Evolutionary conservation across 2,329 filamentous ascomycete genomes (phyloP), one percentile per base, ranked within the genome.

Genomic region (Thelonectria rubi): DNA sequence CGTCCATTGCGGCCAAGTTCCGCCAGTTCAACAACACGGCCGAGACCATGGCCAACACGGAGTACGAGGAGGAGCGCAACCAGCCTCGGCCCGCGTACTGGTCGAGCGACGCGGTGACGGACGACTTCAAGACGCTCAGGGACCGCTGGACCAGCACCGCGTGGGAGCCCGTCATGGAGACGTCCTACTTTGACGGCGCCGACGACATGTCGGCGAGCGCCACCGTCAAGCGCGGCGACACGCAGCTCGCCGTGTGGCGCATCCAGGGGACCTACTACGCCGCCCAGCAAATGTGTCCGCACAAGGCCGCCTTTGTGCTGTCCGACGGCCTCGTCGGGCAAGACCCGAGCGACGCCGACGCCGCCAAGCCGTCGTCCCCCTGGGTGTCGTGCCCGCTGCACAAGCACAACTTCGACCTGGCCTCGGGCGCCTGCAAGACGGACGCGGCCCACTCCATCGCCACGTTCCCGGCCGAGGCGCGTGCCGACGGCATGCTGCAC

Each of bases 231-330:
- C 86, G 92, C 45, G 92, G 93, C 45, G 93, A 97, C 75, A 97
- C 93, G 0, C 93, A 97, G 76, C 84, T 97, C 2, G 93, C 93
- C 8, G 81, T 97, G 55, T 97, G 94, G 86, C 91, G 93, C 70
- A 85, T 97, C 64, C 86, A 87, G 55, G 93, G 92, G 18, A 86
- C 85, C 55, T 96, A 89, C 82, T 94, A 94, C 76, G 91, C 91
- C 60, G 91, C 91, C 14, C 93, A 97, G 79, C 92, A 97, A 74
- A 97, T 97, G 93, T 97, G 93, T 75, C 93, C 93, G 10, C 93
- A 97, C 80, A 95, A 94, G 78, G 89, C 93, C 11, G 89, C 93
- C 1, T 97, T 97, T 72, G 90, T 94, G n/a, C 86, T 97, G 24
- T 91, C 90, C 0, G 94, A 97, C 74, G 92, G 93, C 1, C 80